Conservation (phyloP, 192 early-diverging fungal genomes). For the Backusella mclennaniae region DNA sequence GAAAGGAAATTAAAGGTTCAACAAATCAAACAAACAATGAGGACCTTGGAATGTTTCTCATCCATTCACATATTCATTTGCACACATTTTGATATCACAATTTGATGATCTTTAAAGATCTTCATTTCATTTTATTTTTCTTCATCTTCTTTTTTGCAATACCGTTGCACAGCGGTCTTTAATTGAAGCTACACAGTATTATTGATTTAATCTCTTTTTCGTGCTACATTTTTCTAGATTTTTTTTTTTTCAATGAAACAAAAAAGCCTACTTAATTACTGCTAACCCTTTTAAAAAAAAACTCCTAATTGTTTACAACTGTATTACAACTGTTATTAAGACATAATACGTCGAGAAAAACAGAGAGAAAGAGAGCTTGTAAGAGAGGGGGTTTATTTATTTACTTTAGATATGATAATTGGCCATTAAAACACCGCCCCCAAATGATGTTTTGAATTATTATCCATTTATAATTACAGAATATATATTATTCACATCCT, state of each 20-base stretch:
- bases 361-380: not conserved
- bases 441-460: not conserved
- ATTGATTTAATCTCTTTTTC: not conserved
- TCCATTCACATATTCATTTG: not conserved
- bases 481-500: too few relatives aligned
- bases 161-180: not conserved
- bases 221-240: too few relatives aligned
- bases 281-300: not conserved
- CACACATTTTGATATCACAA: not conserved
- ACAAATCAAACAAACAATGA: too few relatives aligned
- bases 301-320: not conserved
- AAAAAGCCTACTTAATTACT: too few relatives aligned
- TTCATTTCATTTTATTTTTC: not conserved
- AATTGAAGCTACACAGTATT: not conserved
- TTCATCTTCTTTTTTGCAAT: not conserved
- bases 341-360: not conserved
- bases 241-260: too few relatives aligned
- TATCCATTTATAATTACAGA: too few relatives aligned
- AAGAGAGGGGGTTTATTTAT: not conserved
- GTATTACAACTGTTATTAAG: not conserved
- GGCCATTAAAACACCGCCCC: not conserved
- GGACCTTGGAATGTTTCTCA: not conserved
- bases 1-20: not conserved
- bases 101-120: not conserved
- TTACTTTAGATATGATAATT: not conserved